A percentile compares a stretch with the other conserved stretches of the same genome.
Conservation (phyloP, 2,329 filamentous ascomycete genomes). For the Colletotrichum tropicale region DNA sequence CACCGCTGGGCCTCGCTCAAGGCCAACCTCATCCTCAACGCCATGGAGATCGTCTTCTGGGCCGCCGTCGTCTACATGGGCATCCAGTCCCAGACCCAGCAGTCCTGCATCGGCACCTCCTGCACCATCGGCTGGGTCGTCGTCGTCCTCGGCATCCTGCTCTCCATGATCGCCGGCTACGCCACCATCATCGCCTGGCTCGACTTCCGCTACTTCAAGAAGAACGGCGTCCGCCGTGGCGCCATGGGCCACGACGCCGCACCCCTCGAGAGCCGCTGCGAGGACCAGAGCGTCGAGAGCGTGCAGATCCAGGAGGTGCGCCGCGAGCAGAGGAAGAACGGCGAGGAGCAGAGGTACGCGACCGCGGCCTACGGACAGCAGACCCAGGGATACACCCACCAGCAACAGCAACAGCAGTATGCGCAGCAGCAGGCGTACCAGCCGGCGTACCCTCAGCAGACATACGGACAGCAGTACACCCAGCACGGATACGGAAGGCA, state of each 20-base stretch:
- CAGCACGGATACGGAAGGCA: background rate
- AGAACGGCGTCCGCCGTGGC: background rate
- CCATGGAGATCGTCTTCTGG: constrained; percentile 47
- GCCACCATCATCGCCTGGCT: constrained; percentile 8
- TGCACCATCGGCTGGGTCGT: constrained; percentile 15
- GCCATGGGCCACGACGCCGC: background rate
- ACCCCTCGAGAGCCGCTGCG: background rate
- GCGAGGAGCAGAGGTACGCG: background rate
- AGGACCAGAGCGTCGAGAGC: background rate
- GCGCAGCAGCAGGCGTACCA: background rate
- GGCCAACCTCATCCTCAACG: constrained; percentile 43
- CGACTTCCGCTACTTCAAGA: constrained; percentile 1
- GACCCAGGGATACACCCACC: background rate
- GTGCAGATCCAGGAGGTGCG: background rate
- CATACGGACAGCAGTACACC: background rate
- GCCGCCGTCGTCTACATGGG: constrained; percentile 29
- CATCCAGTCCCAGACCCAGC: constrained; percentile 3
- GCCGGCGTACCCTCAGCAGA: background rate
- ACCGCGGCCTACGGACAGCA: background rate
- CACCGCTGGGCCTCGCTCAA: constrained; percentile 42
- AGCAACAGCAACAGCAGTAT: background rate
- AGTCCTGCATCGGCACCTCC: constrained; percentile 6
- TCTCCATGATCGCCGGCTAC: constrained; percentile 9
- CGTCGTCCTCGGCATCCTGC: background rate
- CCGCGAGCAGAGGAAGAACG: background rate